Percentiles rank a stretch among this genome's conserved stretches.
These are phyloP conservation scores for Saturnispora halmiae DNA, from an alignment of 805 yeast species.

Conservation along the genomic window DNA sequence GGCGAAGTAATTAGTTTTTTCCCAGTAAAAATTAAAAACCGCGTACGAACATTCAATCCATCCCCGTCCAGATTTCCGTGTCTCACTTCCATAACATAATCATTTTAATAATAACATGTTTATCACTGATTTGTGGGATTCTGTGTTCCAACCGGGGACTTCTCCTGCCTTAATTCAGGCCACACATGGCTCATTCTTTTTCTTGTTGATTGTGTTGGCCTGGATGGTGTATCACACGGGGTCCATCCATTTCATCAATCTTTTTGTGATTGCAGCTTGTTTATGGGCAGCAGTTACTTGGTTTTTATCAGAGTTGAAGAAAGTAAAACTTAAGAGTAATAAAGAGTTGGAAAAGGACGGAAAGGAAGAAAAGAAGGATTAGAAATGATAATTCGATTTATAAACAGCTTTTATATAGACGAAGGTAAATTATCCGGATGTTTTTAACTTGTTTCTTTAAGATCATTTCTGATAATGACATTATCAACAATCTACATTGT, in stretches of 20 bases:
- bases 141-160: constrained; percentile 88
- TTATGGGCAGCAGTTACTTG: constrained; percentile 80
- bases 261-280: constrained; percentile 34
- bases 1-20: no score
- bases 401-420: not conserved
- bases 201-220: constrained; percentile 48
- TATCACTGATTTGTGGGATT: constrained; percentile 72
- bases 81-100: no score
- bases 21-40: no score
- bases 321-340: constrained; percentile 34
- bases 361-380: constrained; percentile 8
- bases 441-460: not conserved
- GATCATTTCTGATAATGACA: constrained; percentile 32
- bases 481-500: constrained; percentile 58
- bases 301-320: constrained; percentile 68
- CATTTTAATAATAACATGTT: not conserved
- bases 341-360: constrained; percentile 28
- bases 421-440: not conserved
- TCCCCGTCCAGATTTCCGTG: no score
- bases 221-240: constrained; percentile 52
- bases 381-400: not conserved
- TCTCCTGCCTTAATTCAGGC: constrained; percentile 84
- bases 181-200: constrained; percentile 73
- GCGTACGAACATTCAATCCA: no score
- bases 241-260: constrained; percentile 56